phyloP scores from a whole-genome alignment of 139 green algal species.

The Pleodorina starrii region DNA sequence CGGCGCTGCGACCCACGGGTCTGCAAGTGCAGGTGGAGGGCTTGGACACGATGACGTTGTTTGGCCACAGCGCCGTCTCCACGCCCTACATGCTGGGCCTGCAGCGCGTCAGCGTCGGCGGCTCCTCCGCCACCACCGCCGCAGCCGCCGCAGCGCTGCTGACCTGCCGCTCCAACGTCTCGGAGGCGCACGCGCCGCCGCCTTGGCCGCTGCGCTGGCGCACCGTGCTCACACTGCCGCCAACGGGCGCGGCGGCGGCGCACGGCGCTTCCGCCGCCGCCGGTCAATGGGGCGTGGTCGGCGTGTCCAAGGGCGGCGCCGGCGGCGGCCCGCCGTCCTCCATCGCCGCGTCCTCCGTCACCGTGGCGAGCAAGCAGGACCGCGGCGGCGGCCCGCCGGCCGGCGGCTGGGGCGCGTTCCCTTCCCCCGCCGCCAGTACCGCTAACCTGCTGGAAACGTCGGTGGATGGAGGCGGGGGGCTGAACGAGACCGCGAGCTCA shows the following conservation, averaged over 20 bases:
- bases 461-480: too few species aligned
- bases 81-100: slow-evolving; percentile 51
- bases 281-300: background rate
- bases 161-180: background rate
- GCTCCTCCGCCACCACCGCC: background rate
- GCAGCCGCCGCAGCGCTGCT: background rate
- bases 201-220: slow-evolving; percentile 32
- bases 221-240: background rate
- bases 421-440: background rate
- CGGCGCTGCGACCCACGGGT: background rate
- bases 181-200: background rate
- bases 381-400: background rate
- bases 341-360: background rate
- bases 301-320: background rate
- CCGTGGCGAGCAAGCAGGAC: background rate
- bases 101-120: slow-evolving; percentile 1
- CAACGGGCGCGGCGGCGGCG: background rate
- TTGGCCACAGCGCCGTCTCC: slow-evolving; percentile 37
- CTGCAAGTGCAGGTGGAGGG: background rate
- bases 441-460: slow-evolving; percentile 14
- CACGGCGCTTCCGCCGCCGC: background rate
- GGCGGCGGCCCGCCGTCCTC: background rate
- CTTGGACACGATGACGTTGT: background rate
- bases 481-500: background rate
- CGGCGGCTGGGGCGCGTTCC: background rate